Evolutionary conservation across 441 rosid genomes (phyloP), one percentile per base, ranked within the genome.

Genomic region (Pelargonium citronellum): DNA sequence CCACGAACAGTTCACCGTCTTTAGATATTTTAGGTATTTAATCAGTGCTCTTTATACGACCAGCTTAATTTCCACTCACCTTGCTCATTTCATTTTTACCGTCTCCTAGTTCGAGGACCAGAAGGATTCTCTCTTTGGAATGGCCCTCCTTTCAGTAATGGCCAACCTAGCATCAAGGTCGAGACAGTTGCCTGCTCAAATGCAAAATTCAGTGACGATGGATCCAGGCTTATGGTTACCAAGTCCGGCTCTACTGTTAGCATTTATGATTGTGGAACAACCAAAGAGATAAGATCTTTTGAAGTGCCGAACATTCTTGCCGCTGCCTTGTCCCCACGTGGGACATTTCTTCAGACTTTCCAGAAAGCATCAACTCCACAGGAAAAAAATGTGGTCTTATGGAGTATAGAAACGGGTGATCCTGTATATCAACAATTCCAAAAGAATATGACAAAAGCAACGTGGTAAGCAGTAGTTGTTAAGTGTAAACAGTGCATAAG

Each of bases 311-410:
- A 82, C 85, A 83, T 93, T 64, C 73, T 75, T 3, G 87, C 92
- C 46, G 85, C 92, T 34, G 72, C 84, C 24, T 69, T 90, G 76
- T 94, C 98, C 6, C 92, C 98, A 0, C 43, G 86, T 1, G 96
- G 97, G 76, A 87, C 93, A 64, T 91, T 82, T 71, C 87, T 91
- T 58, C 97, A 89, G 78, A 88, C 95, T 7, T 94, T 94, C 77
- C 98, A 91, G 79, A 91, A 90, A 75, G 71, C 92, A 5, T 70
- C 85, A 57, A 77, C 85, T 11, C 94, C 96, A 0, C 93, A 91
- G 81, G 95, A 90, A 78, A 91, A 87, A 80, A 91, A 94, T 74
- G 87, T 90, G 64, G 74, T 83, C 41, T 70, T 91, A 70, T 87
- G 97, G 98, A 83, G 73, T 20, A 78, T 17, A 47, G 85, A 84